Conservation (phyloP, 1,284 basidiomycete genomes). For the Hemileccinum hortonii region DNA sequence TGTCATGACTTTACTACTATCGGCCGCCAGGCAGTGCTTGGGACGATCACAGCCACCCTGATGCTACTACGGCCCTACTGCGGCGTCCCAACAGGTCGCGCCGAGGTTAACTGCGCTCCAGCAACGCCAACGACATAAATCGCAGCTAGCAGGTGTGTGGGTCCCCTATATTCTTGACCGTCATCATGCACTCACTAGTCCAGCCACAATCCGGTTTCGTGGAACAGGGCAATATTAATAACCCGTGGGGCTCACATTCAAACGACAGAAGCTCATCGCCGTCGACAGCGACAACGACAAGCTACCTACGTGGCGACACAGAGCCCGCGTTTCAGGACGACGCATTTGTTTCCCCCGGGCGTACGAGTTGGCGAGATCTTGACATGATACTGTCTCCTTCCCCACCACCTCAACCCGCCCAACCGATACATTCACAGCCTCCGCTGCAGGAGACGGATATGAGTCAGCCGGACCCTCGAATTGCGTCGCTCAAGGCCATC, state of each 20-base stretch:
- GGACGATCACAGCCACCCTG: conserved; percentile 16
- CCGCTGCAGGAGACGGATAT: conserved; percentile 1
- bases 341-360: background rate
- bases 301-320: background rate
- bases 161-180: background rate
- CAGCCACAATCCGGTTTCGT: background rate
- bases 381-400: conserved; percentile 23
- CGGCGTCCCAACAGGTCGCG: background rate
- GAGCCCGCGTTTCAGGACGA: background rate
- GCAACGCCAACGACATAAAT: conserved; percentile 13
- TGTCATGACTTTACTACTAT: too few species aligned
- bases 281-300: background rate
- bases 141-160: background rate
- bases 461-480: conserved; percentile 41
- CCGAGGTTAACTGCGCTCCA: conserved; percentile 14
- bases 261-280: background rate
- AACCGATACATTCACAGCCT: background rate
- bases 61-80: background rate
- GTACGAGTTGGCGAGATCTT: background rate
- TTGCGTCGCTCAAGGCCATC: conserved; percentile 62
- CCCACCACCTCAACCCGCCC: conserved; percentile 10
- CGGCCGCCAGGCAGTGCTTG: too few species aligned
- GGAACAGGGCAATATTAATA: conserved; percentile 8
- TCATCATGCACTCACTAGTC: background rate
- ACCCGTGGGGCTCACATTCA: conserved; percentile 10